Evolutionary conservation across 306 rosid species (phyloP), one percentile per base, ranked within the genome.

Genomic region (Prunus mira): DNA sequence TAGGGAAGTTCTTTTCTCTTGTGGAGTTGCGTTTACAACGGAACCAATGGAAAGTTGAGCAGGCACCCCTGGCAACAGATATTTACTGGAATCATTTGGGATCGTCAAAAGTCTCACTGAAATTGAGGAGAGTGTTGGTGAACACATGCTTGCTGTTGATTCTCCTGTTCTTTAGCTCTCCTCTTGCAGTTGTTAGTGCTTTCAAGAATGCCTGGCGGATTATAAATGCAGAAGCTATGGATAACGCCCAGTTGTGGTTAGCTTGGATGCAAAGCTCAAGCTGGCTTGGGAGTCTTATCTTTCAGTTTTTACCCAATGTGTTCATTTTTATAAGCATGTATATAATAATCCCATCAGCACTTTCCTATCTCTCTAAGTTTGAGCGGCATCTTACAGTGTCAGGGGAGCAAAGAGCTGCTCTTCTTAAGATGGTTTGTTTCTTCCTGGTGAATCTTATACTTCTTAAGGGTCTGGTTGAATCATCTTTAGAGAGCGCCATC

Each of bases 41-140:
- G 81, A 95, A 88, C 86, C 96, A 95, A 67, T 95, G 99, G 99
- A 92, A 95, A 84, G 99, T 92, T 67, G 99, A 95, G 88, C 89
- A 96, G 10, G 99, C 99, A 20, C 97, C 99, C 24, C 82, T 95
- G 90, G 97, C 97, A 0, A 81, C 89, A 3, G 99, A 95, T 73
- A 90, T 95, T 80, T 95, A 92, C 61, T 95, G 99, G 99, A 95
- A 90, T 72, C 93, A 95, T 66, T 82, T 95, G 91, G 99, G 99
- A 28, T 88, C 97, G 0, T 79, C 96, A 0, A 95, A 85, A 84
- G 71, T 88, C 15, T 89, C 97, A 1, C 76, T 92, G 65, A 90
- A 71, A 67, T 75, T 95, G 67, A 83, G 96, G 64, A 89, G 97
- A 79, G 88, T 85, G 69, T 69, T 86, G 78, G 97, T 95, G 77